phyloP scores from a whole-genome alignment of 257 asterid species.

The Solanum pinnatisectum region DNA sequence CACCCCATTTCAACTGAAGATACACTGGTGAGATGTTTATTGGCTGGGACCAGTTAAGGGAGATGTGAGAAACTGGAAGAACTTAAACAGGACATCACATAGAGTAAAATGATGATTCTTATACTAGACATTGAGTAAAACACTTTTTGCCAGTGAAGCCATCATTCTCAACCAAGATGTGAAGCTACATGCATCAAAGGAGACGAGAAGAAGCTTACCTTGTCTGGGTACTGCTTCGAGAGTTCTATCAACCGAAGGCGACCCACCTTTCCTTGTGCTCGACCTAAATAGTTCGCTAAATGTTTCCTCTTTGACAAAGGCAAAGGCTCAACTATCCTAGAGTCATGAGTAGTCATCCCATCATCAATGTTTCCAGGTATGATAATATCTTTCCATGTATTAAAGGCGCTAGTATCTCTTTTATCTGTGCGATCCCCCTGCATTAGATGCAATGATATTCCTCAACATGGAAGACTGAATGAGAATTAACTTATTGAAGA shows the following conservation, averaged over 20 bases:
- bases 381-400: conserved; percentile 92
- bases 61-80: background rate
- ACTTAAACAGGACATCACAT: background rate
- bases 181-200: background rate
- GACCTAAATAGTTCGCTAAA: conserved; percentile 83
- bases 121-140: background rate
- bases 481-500: background rate
- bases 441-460: conserved; percentile 7
- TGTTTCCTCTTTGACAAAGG: conserved; percentile 76
- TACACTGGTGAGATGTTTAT: background rate
- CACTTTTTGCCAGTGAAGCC: background rate
- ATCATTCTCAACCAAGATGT: background rate
- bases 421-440: conserved; percentile 97
- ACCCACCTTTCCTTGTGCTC: conserved; percentile 90
- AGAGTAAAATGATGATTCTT: background rate
- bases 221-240: conserved; percentile 70
- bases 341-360: conserved; percentile 62
- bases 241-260: conserved; percentile 77
- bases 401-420: conserved; percentile 83
- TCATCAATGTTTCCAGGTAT: conserved; percentile 96
- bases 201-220: conserved; percentile 39
- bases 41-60: background rate
- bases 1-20: background rate
- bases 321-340: conserved; percentile 70
- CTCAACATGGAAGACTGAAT: background rate